These are phyloP conservation scores for Backusella morwellensis DNA, from an alignment of 192 early-diverging fungal genomes.

Conservation along the genomic window DNA sequence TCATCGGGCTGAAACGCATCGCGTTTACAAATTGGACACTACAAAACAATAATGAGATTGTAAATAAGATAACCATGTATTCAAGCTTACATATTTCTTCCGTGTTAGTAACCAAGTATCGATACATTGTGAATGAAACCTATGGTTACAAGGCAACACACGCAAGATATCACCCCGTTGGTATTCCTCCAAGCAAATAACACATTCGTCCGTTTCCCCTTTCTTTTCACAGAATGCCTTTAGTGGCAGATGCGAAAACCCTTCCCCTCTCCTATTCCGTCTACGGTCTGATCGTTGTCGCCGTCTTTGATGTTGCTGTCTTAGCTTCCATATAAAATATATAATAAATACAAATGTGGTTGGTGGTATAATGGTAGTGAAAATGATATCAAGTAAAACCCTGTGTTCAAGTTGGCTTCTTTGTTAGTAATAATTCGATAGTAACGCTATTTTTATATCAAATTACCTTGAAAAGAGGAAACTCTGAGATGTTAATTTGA, in stretches of 20 bases:
- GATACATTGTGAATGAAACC: slow-evolving; percentile 86
- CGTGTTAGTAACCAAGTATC: slow-evolving; percentile 87
- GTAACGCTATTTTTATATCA: slow-evolving; percentile 8
- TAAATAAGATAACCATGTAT: background rate
- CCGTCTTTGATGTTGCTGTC: slow-evolving; percentile 56
- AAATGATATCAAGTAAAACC: slow-evolving; percentile 73
- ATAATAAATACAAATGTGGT: slow-evolving; percentile 18
- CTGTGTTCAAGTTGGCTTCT: background rate
- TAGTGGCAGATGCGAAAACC: slow-evolving; percentile 68
- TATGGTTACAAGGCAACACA: slow-evolving; percentile 83
- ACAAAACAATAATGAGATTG: background rate
- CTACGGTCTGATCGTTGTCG: background rate
- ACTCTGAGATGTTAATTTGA: slow-evolving; percentile 29
- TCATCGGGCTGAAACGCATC: slow-evolving; percentile 18
- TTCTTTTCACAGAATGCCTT: slow-evolving; percentile 61
- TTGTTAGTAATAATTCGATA: background rate
- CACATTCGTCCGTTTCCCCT: slow-evolving; percentile 78
- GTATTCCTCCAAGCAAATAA: slow-evolving; percentile 94
- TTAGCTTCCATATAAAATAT: slow-evolving; percentile 67
- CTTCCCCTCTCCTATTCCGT: slow-evolving; percentile 29
- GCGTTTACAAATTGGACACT: slow-evolving; percentile 35
- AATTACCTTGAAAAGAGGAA: slow-evolving; percentile 9
- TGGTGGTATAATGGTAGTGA: slow-evolving; percentile 54
- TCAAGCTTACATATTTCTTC: slow-evolving; percentile 81
- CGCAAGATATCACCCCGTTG: slow-evolving; percentile 76